These are phyloP conservation scores for Populus hybrid DNA, from an alignment of 441 rosid genomes.

Conservation along the genomic window DNA sequence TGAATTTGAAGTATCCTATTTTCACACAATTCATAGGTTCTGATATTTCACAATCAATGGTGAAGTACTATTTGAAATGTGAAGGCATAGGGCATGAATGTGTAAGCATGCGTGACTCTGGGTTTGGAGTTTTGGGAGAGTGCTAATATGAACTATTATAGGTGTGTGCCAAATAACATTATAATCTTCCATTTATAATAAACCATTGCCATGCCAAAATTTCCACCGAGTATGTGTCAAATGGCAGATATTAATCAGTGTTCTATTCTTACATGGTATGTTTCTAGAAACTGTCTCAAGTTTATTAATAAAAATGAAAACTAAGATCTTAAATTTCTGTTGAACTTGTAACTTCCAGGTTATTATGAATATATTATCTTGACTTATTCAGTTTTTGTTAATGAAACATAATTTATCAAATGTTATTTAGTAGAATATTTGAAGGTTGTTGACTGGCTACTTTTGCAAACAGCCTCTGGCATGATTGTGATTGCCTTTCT, in stretches of 20 bases:
- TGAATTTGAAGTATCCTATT: too few species aligned
- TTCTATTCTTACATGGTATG: background rate
- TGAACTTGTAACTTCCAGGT: background rate
- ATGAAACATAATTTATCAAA: background rate
- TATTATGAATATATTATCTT: background rate
- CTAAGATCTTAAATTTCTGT: background rate
- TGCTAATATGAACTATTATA: background rate
- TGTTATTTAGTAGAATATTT: background rate
- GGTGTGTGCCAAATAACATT: background rate
- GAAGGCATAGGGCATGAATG: background rate
- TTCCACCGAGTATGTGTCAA: background rate
- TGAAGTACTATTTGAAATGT: background rate
- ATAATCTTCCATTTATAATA: background rate
- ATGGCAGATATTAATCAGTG: background rate
- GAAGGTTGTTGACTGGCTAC: background rate
- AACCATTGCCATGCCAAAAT: background rate
- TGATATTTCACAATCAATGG: background rate
- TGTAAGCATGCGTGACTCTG: background rate
- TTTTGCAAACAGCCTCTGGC: background rate
- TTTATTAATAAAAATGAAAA: background rate
- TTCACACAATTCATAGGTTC: background rate
- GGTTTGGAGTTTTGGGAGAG: background rate
- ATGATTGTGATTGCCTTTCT: background rate
- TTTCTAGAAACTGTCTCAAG: background rate
- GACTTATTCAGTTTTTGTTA: background rate